A percentile compares a stretch with the other conserved stretches of the same genome.
Conservation (phyloP, 192 early-diverging fungal genomes). For the Dispira simplex region DNA sequence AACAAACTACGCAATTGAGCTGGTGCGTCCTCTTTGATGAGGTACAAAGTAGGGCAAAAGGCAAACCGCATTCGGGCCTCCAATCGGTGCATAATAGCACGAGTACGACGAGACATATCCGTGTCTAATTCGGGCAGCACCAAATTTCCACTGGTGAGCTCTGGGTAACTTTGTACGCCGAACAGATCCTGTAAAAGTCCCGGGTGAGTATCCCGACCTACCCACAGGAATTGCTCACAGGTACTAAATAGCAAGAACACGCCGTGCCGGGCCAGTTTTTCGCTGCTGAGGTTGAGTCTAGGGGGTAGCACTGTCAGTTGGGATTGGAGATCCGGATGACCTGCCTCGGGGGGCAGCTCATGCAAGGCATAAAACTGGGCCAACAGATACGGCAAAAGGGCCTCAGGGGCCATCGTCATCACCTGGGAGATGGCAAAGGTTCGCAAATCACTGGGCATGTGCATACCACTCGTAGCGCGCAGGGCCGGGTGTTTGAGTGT, state of each 20-base stretch:
- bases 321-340: conserved; percentile 19
- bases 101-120: conserved; percentile 52
- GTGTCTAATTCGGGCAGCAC: conserved; percentile 35
- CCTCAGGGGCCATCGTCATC: conserved; percentile 69
- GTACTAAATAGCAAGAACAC: conserved; percentile 78
- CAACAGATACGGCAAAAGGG: conserved; percentile 46
- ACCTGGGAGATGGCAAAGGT: conserved; percentile 63
- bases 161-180: conserved; percentile 59
- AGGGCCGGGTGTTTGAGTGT: conserved; percentile 64
- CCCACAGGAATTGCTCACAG: conserved; percentile 74
- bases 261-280: conserved; percentile 71
- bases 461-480: conserved; percentile 29
- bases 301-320: conserved; percentile 61
- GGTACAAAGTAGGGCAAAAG: conserved; percentile 56
- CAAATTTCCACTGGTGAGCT: conserved; percentile 64
- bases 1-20: conserved; percentile 67
- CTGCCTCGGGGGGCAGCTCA: conserved; percentile 47
- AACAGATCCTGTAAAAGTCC: conserved; percentile 61
- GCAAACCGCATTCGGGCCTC: conserved; percentile 48
- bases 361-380: conserved; percentile 77
- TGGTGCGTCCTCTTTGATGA: conserved; percentile 90
- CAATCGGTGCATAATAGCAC: conserved; percentile 59
- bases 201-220: conserved; percentile 66
- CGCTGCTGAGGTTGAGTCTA: conserved; percentile 61
- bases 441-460: conserved; percentile 66